Base-by-base conservation (phyloP, 345 rosid species). In the Populus pruinosa region DNA sequence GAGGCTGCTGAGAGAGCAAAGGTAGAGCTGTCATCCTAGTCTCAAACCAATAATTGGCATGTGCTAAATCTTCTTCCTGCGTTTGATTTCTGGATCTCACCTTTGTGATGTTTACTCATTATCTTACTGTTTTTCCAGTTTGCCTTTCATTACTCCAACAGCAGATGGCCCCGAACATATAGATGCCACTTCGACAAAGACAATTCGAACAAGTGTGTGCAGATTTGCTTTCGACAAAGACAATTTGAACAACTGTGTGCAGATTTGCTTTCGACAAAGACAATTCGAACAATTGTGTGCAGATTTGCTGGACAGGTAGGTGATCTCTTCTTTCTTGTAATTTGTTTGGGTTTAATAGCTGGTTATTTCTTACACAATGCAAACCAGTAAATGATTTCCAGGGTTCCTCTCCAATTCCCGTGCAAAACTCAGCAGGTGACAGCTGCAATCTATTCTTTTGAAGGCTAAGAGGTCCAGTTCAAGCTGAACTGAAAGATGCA, bases 1-100 rank as follows among this genome's bases (percentile, higher is more conserved):
- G 98, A 94, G 83, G 97, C 95, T 0, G 94, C 95, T 14, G 97
- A 94, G 85, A 93, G 90, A 83, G 97, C 97, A 0, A 94, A 94
- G 83, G 90, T 91, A 18, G 98, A 94, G 69, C 94, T 93, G 8
- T 93, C 97, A 75, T 93, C 98, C 1, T 91, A 93, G 8, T 80
- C 93, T 7, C 97, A 94, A 76, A 94, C 97, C 29, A 97, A 93
- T 3, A 94, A 93, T 47, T 0, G 50, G 50, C 50, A 47, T 4
- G 50, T 47, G 6, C 6, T 47, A 14, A 13, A 47, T 47, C 2
- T 47, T 47, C 12, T 47, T 12, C 50, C 6, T 14, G 5, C 1
- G 1, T 47, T 47, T 47, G 53, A 47, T 18, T 14, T 18, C 53
- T 47, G 16, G 53, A 47, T 47, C 6, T 47, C 0, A 47, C 17